phyloP scores from a whole-genome alignment of 352 stramenopile genomes.

The Phytopythium vexans region DNA sequence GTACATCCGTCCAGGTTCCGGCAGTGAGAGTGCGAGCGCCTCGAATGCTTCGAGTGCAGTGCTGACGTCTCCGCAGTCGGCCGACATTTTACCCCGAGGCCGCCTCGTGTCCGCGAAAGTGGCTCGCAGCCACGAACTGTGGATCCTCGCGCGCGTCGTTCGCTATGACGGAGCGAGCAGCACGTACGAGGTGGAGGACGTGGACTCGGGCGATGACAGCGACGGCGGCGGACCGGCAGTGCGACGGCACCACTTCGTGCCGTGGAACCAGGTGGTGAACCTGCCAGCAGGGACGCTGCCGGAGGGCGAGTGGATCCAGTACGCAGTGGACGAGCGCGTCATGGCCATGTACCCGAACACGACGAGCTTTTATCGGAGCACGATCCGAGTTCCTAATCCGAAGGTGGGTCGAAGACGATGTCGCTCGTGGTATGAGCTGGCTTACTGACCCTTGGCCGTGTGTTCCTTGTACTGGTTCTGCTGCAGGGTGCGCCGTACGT shows the following conservation, averaged over 20 bases:
- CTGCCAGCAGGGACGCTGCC: slow-evolving; percentile 77
- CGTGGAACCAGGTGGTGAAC: slow-evolving; percentile 84
- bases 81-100: slow-evolving; percentile 40
- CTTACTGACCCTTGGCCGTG: slow-evolving; percentile 6
- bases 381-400: slow-evolving; percentile 90
- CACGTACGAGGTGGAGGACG: slow-evolving; percentile 96
- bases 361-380: slow-evolving; percentile 95
- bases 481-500: slow-evolving; percentile 85
- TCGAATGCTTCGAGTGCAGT: slow-evolving; percentile 12
- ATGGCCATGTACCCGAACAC: slow-evolving; percentile 99
- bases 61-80: slow-evolving; percentile 18
- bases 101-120: slow-evolving; percentile 75
- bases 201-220: slow-evolving; percentile 86
- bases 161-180: slow-evolving; percentile 86
- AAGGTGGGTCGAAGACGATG: slow-evolving; percentile 26
- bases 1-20: slow-evolving; percentile 22
- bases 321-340: slow-evolving; percentile 87
- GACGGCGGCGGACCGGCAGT: slow-evolving; percentile 37
- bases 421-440: slow-evolving; percentile 3
- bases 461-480: background rate
- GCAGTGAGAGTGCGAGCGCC: slow-evolving; percentile 2
- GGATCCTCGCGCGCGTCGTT: slow-evolving; percentile 93
- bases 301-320: slow-evolving; percentile 74
- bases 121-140: slow-evolving; percentile 74
- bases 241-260: slow-evolving; percentile 64